Conservation (phyloP, 169 alveolate genomes). For the Cryptosporidium ubiquitum region DNA sequence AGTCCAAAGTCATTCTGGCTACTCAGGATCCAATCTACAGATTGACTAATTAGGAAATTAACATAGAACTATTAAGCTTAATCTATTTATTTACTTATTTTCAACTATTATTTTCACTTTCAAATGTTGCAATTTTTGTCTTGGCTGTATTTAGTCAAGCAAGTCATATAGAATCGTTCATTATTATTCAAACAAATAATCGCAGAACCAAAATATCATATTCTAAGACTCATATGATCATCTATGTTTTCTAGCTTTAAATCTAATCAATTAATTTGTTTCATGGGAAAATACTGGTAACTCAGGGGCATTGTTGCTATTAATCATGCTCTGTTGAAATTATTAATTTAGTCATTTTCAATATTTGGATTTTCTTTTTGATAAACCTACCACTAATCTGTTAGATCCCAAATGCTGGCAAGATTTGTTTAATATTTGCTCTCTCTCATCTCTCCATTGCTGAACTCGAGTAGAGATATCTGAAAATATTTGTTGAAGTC, state of each 20-base stretch:
- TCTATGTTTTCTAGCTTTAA: slow-evolving; percentile 11
- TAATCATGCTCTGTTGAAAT: slow-evolving; percentile 14
- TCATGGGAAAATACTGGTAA: slow-evolving; percentile 24
- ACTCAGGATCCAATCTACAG: neutral
- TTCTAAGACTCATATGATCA: neutral
- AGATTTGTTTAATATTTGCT: slow-evolving; percentile 23
- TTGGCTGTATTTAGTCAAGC: neutral
- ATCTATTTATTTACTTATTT: neutral
- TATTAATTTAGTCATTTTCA: neutral
- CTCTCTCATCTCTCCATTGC: slow-evolving; percentile 73
- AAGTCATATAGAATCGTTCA: neutral
- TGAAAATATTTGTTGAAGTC: slow-evolving; percentile 62
- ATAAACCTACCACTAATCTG: slow-evolving; percentile 45
- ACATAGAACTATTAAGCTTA: neutral
- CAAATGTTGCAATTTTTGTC: neutral
- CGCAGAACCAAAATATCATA: neutral
- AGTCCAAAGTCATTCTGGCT: neutral
- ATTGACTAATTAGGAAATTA: neutral
- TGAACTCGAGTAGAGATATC: slow-evolving; percentile 56
- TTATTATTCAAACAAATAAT: neutral
- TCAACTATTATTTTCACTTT: neutral
- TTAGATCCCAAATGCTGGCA: slow-evolving; percentile 61
- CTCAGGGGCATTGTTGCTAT: slow-evolving; percentile 24
- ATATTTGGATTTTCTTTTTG: neutral
- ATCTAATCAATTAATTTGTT: slow-evolving; percentile 26